Conservation (phyloP, 139 green algal genomes). For the Chlorella sorokiniana region DNA sequence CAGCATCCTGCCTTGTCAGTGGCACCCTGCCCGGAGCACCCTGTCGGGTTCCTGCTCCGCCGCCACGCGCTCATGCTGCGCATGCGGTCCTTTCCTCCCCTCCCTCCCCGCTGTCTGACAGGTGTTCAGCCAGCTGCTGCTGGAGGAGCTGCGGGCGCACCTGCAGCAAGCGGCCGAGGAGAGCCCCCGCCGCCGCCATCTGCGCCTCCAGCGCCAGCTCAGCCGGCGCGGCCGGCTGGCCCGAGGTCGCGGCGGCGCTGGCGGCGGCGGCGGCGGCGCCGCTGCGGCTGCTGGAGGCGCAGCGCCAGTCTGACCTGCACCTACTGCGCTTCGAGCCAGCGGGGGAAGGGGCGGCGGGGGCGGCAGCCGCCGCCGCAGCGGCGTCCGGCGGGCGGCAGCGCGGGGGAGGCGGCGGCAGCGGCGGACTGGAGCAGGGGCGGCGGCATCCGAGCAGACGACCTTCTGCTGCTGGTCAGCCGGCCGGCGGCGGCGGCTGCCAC, state of each 20-base stretch:
- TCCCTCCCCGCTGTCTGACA: neutral
- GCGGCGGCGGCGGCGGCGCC: neutral
- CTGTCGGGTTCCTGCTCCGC: too few relatives aligned
- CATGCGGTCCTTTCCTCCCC: too few relatives aligned
- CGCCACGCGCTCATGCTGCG: too few relatives aligned
- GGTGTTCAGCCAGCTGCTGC: constrained; percentile 51
- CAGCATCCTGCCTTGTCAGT: too few relatives aligned
- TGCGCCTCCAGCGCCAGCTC: neutral
- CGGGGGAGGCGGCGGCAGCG: neutral
- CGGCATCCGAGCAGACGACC: constrained; percentile 19
- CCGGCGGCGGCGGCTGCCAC: neutral
- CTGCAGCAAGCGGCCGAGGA: constrained; percentile 50
- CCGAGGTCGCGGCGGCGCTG: neutral
- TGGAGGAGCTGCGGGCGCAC: constrained; percentile 62
- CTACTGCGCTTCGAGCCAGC: constrained; percentile 18
- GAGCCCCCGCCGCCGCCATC: neutral
- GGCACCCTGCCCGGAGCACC: too few relatives aligned
- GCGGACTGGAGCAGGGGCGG: neutral
- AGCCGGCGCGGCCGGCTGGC: constrained; percentile 9
- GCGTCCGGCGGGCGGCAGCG: neutral
- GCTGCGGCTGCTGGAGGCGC: neutral
- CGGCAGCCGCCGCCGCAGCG: neutral
- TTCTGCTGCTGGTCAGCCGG: constrained; percentile 16
- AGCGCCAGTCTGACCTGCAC: constrained; percentile 20
- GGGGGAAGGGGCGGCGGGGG: neutral